Conservation (phyloP, 2,329 filamentous ascomycete genomes). For the Neofusicoccum ribis region DNA sequence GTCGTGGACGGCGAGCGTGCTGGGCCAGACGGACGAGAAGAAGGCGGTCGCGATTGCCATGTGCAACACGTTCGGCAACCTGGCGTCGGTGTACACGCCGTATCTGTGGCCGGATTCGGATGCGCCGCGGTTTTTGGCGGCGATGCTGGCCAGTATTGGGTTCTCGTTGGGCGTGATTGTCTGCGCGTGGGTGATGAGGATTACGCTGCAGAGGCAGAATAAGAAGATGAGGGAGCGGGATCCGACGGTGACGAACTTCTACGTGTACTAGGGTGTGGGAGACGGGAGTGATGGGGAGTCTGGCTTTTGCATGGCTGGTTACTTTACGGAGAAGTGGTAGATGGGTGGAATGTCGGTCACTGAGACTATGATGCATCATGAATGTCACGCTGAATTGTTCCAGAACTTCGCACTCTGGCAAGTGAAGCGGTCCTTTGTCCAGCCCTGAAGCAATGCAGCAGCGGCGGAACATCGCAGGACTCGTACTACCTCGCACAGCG, state of each 20-base stretch:
- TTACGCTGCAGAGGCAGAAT: constrained; percentile 33
- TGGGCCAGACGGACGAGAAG: constrained; percentile 46
- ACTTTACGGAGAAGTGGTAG: neutral
- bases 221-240: constrained; percentile 30
- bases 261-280: neutral
- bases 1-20: constrained; percentile 43
- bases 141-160: constrained; percentile 32
- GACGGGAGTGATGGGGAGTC: neutral
- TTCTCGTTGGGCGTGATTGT: constrained; percentile 33
- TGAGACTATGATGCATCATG: no score
- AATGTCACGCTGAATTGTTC: neutral
- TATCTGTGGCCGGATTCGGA: constrained; percentile 37
- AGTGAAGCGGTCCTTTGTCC: no score
- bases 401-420: neutral
- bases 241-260: neutral
- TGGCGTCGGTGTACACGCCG: constrained; percentile 39
- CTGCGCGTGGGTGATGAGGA: constrained; percentile 34
- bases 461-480: no score
- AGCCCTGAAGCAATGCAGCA: no score
- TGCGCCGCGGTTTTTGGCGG: constrained; percentile 32
- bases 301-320: neutral
- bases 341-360: no score
- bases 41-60: constrained; percentile 46
- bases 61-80: constrained; percentile 43
- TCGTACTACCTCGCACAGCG: no score